Base-by-base conservation (phyloP, 2,329 filamentous ascomycete species). In the Sporothrix brasiliensis region DNA sequence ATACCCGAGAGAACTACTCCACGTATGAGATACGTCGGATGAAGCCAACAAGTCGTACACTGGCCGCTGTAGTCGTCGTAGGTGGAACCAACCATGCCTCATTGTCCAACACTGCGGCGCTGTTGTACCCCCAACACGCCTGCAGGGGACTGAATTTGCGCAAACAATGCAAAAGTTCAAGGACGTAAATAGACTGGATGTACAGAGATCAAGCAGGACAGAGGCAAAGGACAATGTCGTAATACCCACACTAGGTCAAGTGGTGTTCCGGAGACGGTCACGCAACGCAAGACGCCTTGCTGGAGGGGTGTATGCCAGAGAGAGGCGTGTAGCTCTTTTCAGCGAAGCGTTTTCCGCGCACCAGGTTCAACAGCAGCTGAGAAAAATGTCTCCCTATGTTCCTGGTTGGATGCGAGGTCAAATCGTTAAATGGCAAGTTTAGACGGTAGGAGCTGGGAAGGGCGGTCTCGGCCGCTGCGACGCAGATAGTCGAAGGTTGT, bases 141-240 rank as follows among this genome's bases (percentile, higher is more conserved):
- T 54, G 50, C 50, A 67, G 21, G 52, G 39, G 66, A 19, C 34
- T 58, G 52, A 34, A 58, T 68, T 49, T 68, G 66, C 66, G 66
- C 66, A 56, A 47, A 68, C n/a, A 14, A 39, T 56, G 66, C 30
- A 68, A 56, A 68, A 49, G 52, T 1, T 13, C 52, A n/a, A 47
- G 39, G 39, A 56, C 52, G 66, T 68, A 58, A 58, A 56, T 68
- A 58, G 52, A 14, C 66, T 58, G 52, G 66, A 54, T 21, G 66
- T 14, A 68, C 66, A 56, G 52, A 68, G 66, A 68, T 56, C 66
- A 56, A 58, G 66, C 66, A 56, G 52, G 52, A 44, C 21, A 19
- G 49, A 53, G 13, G 30, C 21, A 30, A 6, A 39, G 30, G 34
- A 30, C 19, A 34, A 50, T 13, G 27, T 21, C 10, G 27, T 66